Evolutionary conservation across 179 eudicot species (phyloP).

Genomic region (Actinidia polygama): DNA sequence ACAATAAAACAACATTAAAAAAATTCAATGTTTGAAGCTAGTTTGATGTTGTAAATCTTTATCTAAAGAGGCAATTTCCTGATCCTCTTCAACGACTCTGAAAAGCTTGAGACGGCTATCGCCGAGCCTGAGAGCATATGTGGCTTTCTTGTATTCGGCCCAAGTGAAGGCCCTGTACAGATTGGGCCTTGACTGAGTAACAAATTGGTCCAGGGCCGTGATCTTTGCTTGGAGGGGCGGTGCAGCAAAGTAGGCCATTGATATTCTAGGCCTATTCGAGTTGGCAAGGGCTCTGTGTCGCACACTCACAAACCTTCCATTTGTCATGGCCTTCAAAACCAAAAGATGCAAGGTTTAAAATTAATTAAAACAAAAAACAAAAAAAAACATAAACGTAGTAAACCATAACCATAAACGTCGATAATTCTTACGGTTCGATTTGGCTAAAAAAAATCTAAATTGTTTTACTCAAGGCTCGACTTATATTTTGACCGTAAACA

Average conservation of each 20-base stretch:
- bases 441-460: no score
- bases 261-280: slow-evolving; percentile 37
- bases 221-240: slow-evolving; percentile 42
- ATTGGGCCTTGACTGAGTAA: slow-evolving; percentile 19
- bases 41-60: neutral
- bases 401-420: no score
- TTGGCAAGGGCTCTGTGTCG: slow-evolving; percentile 50
- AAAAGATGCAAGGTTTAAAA: neutral
- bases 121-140: slow-evolving; percentile 39
- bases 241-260: slow-evolving; percentile 48
- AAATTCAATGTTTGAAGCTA: neutral
- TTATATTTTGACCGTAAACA: no score
- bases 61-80: neutral
- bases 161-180: slow-evolving; percentile 54
- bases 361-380: no score
- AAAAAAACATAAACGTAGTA: no score
- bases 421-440: no score
- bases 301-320: slow-evolving; percentile 57
- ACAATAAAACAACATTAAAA: neutral
- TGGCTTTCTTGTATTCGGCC: slow-evolving; percentile 49
- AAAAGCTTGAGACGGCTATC: slow-evolving; percentile 46
- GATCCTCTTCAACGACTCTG: slow-evolving; percentile 8
- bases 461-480: no score
- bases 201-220: slow-evolving; percentile 27
- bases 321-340: slow-evolving; percentile 48